Evolutionary conservation across 2,329 filamentous ascomycete genomes (phyloP).

Genomic region (Aspergillus jensenii): DNA sequence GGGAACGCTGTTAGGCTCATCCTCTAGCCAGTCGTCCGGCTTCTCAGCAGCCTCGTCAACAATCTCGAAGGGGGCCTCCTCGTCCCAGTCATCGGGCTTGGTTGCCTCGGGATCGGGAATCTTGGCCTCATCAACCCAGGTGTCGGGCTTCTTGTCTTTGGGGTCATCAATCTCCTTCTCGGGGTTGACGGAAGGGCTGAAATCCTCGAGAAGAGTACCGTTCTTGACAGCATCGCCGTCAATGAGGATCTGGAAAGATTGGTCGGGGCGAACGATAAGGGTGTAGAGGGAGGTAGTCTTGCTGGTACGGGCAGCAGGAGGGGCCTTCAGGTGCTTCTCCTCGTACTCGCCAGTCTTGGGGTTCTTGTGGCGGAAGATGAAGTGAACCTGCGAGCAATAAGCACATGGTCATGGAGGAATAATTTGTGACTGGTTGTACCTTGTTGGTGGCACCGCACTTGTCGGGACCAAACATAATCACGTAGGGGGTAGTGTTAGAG

Average conservation of each 20-base stretch:
- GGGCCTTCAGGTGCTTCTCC: constrained; percentile 93
- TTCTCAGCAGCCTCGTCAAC: constrained; percentile 87
- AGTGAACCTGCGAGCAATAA: constrained; percentile 59
- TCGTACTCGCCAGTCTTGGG: constrained; percentile 99
- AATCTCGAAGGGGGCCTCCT: constrained; percentile 96
- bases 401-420: not conserved
- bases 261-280: constrained; percentile 92
- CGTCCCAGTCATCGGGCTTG: constrained; percentile 99
- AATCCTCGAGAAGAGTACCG: constrained; percentile 91
- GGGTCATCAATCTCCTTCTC: constrained; percentile 90
- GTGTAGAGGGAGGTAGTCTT: constrained; percentile 97
- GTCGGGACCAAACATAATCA: constrained; percentile 99
- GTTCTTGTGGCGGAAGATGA: constrained; percentile 99
- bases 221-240: constrained; percentile 86
- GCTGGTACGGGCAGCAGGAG: constrained; percentile 81
- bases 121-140: constrained; percentile 92
- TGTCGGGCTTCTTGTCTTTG: constrained; percentile 88
- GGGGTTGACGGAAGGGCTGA: constrained; percentile 90
- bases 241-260: constrained; percentile 89
- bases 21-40: constrained; percentile 94
- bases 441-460: constrained; percentile 99
- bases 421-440: constrained; percentile 52
- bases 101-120: constrained; percentile 89
- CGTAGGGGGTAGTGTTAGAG: constrained; percentile 93
- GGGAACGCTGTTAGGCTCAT: constrained; percentile 77